A percentile compares a stretch with the other conserved stretches of the same genome.
phyloP scores from a whole-genome alignment of 495 filamentous ascomycete species.

The Amniculicola lignicola region DNA sequence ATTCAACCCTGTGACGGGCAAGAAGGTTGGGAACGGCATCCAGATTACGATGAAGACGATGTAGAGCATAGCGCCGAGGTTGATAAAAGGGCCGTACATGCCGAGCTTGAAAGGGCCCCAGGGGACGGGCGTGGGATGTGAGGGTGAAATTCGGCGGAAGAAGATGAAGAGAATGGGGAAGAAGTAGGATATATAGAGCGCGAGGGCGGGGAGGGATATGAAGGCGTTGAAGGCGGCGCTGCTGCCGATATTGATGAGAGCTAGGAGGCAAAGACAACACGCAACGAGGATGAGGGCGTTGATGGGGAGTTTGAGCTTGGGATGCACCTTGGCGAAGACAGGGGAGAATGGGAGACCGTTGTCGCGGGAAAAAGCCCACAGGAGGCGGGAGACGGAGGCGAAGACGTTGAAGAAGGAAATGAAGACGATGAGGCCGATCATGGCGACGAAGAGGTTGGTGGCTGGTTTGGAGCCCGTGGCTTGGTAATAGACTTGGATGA shows the following conservation, averaged over 20 bases:
- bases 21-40: slow-evolving; percentile 46
- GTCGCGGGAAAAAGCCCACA: slow-evolving; percentile 62
- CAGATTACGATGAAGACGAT: slow-evolving; percentile 46
- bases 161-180: slow-evolving; percentile 48
- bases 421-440: slow-evolving; percentile 49
- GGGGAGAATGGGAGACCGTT: slow-evolving; percentile 55
- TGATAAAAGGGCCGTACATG: slow-evolving; percentile 42
- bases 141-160: slow-evolving; percentile 32
- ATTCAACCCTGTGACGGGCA: slow-evolving; percentile 45
- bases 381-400: slow-evolving; percentile 53
- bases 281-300: slow-evolving; percentile 47
- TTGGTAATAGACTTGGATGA: slow-evolving; percentile 54
- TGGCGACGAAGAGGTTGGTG: slow-evolving; percentile 47
- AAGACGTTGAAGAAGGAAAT: slow-evolving; percentile 49
- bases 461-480: slow-evolving; percentile 48
- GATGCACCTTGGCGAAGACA: slow-evolving; percentile 43
- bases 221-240: slow-evolving; percentile 51
- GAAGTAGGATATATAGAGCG: slow-evolving; percentile 52
- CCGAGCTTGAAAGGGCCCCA: slow-evolving; percentile 36
- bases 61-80: slow-evolving; percentile 46
- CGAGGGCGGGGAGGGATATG: slow-evolving; percentile 49
- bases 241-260: slow-evolving; percentile 53
- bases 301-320: slow-evolving; percentile 48
- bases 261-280: slow-evolving; percentile 43
- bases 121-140: slow-evolving; percentile 28